Conservation (phyloP, 1,139 yeast species). For the Yamadazyma friedrichii region DNA sequence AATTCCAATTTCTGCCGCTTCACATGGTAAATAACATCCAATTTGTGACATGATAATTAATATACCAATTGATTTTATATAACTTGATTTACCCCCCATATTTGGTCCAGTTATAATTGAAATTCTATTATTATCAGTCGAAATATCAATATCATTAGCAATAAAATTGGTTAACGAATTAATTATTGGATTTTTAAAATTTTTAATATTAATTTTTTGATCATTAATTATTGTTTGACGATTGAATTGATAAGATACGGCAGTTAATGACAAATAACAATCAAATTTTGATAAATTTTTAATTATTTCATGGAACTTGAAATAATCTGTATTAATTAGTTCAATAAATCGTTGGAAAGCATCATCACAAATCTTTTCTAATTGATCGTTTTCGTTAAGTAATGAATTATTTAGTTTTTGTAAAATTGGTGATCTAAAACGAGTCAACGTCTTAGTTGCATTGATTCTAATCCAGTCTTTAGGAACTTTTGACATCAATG, state of each 20-base stretch:
- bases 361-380: slow-evolving; percentile 52
- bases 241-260: slow-evolving; percentile 46
- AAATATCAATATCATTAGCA: slow-evolving; percentile 64
- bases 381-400: slow-evolving; percentile 62
- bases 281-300: slow-evolving; percentile 62
- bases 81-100: slow-evolving; percentile 98
- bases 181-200: slow-evolving; percentile 79
- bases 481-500: slow-evolving; percentile 57
- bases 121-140: slow-evolving; percentile 43
- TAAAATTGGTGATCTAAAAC: slow-evolving; percentile 69
- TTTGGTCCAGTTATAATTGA: slow-evolving; percentile 92
- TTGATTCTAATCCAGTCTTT: slow-evolving; percentile 72
- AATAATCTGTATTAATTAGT: slow-evolving; percentile 47
- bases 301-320: slow-evolving; percentile 49
- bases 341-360: slow-evolving; percentile 56
- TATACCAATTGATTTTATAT: slow-evolving; percentile 87
- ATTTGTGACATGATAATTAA: slow-evolving; percentile 86
- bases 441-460: slow-evolving; percentile 66
- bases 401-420: slow-evolving; percentile 50
- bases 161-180: slow-evolving; percentile 62
- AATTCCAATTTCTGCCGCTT: slow-evolving; percentile 50
- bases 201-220: slow-evolving; percentile 50
- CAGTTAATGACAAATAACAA: slow-evolving; percentile 68
- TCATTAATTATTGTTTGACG: slow-evolving; percentile 55
- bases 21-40: slow-evolving; percentile 82